Evolutionary conservation across 2,329 filamentous ascomycete genomes (phyloP), one percentile per base, ranked within the genome.

Genomic region (Stemphylium beticola): DNA sequence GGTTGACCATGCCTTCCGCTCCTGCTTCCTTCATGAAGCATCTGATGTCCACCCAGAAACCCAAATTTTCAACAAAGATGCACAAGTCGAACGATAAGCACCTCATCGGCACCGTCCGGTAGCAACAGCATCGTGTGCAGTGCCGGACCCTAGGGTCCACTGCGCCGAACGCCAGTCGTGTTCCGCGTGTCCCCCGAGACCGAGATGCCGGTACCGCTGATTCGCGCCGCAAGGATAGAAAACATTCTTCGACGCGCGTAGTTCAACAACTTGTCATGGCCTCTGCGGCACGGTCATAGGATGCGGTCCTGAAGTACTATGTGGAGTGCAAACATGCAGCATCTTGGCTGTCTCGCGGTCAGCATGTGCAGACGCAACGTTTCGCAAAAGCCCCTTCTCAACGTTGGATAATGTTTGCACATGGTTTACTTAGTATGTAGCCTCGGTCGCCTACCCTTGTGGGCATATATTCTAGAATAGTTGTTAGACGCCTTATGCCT

Each of bases 71-170:
- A 10, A 34, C 26, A 26, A 39, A 39, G 49, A 32, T 58, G 58
- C 46, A 40, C 32, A 52, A 32, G 61, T 70, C 62, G 65, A 55
- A 66, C 61, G 59, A 70, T 66, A 38, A 60, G 63, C 67, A 65
- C 62, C 62, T 55, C 66, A 58, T 54, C 62, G 58, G 65, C 34
- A 44, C 48, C 44, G 49, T 52, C 62, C 59, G 62, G 51, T 58
- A 39, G 53, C 55, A 57, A 56, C 48, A 60, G 47, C 44, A 53
- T 51, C 38, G 49, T 31, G 53, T 53, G 49, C 48, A 55, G 47
- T 58, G 58, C 56, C 50, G 58, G 55, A 49, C 53, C 46, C 29
- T 40, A 38, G 39, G 49, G 40, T 47, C 51, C 54, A 52, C 49
- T 57, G 46, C 43, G 42, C 42, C 45, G 43, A 48, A 45, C 17